Base-by-base conservation (phyloP, 768 basidiomycete species). In the Tricholoma bakamatsutake region DNA sequence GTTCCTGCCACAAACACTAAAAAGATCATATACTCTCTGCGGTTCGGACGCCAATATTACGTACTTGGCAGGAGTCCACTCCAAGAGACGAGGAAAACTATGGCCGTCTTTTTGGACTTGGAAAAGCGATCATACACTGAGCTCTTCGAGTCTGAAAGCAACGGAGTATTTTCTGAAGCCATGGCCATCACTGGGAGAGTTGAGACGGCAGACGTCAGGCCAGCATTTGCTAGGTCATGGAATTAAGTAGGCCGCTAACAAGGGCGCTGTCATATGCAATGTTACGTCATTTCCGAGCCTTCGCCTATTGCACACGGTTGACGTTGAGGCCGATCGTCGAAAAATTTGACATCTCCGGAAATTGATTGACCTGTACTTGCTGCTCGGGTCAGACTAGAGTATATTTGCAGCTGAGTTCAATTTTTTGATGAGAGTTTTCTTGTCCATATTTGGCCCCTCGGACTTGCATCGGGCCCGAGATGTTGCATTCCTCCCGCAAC, bases 1-100 rank as follows among this genome's bases (percentile, higher is more conserved):
- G 80, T 80, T 0, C 80, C 83, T 6, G 79, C 72, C 1, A 85
- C 80, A 55, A 90, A 81, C 33, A 85, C 88, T 90, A 57, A 27
- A 39, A 21, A 30, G 21, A 18, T 11, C 9, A n/a, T 5, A 43
- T 13, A 52, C 33, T 50, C 11, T 21, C 1, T n/a, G 11, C 35
- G 12, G 33, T 50, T 17, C 28, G 3, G 13, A 1, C 4, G 11
- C 24, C 17, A 35, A 34, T 28, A 52, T 18, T 13, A 59, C 66
- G 13, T 61, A 88, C 87, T 72, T n/a, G 82, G 82, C 48, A 89
- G 66, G 24, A 88, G 69, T 4, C 82, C 86, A 30, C 77, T 77
- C 56, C 76, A 75, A 6, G 85, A 81, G 0, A 84, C 79, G 15
- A 87, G 72, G 0, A 72, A 71, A 4, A 83, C 68, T 43, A 89